Evolutionary conservation across 768 basidiomycete species (phyloP), one percentile per base, ranked within the genome.

Genomic region (Peribolospora baueri): DNA sequence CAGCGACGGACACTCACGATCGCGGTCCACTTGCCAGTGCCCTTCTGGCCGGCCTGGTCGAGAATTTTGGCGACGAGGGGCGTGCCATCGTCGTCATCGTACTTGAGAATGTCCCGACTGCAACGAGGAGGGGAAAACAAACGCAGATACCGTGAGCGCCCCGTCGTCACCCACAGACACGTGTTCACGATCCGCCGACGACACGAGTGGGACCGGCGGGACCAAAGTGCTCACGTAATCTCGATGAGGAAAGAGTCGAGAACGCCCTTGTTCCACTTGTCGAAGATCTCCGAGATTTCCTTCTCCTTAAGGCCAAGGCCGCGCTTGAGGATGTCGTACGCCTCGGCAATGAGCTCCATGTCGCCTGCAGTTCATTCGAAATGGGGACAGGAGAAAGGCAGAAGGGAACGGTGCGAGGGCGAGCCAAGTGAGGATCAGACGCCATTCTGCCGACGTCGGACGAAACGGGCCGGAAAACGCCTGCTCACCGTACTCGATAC

Each of bases 181-280:
- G 25, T 25, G 25, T 25, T 25, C 25, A 25, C 25, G 25, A 25
- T 25, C 25, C 25, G 25, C 25, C 25, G 25, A 25, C 25, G 25
- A 25, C 25, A 25, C 25, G 25, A 25, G 25, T 25, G 25, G 25
- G 25, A 25, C 25, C 25, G 25, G 25, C 25, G 25, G 25, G 25
- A 25, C 25, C 25, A 25, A 25, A 25, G 25, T 25, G 25, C 25
- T 25, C 25, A 25, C 25, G 25, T 93, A 70, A 98, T 97, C 58
- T 98, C 88, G 61, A 97, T 91, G 65, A 98, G 75, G 84, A 93
- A 98, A 46, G 93, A 97, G 73, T 98, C 91, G 56, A 98, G 84
- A 65, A 98, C 90, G 65, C 93, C 90, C 72, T 77, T 90, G 76
- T 98, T 97, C 93, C 87, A 91, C 66, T 74, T 84, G 53, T 75